Conservation (phyloP, 257 asterid genomes). For the Galeopsis tetrahit region DNA sequence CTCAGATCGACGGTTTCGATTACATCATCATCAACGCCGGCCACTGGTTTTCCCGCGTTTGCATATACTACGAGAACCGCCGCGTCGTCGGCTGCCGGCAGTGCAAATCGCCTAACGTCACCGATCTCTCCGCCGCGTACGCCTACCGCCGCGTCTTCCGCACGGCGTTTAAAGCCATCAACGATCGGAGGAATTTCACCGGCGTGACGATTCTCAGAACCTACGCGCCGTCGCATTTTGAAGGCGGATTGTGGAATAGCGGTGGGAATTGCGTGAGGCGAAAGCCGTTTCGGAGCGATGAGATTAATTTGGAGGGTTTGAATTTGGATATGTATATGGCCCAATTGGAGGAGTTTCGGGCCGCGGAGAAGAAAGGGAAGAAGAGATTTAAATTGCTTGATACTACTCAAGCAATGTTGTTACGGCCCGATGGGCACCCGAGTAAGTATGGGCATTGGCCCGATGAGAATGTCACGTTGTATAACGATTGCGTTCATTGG, state of each 20-base stretch:
- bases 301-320: slow-evolving; percentile 47
- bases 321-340: slow-evolving; percentile 47
- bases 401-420: slow-evolving; percentile 50
- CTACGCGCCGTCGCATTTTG: slow-evolving; percentile 67
- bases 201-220: slow-evolving; percentile 53
- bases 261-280: slow-evolving; percentile 63
- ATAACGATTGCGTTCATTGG: slow-evolving; percentile 58
- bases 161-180: slow-evolving; percentile 41
- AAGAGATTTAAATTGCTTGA: slow-evolving; percentile 54
- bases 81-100: slow-evolving; percentile 50
- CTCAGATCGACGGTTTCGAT: slow-evolving; percentile 49
- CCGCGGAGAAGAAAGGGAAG: slow-evolving; percentile 38
- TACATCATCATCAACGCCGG: slow-evolving; percentile 65
- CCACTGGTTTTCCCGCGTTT: slow-evolving; percentile 64
- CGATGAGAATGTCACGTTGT: slow-evolving; percentile 49
- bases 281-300: slow-evolving; percentile 49
- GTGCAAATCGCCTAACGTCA: slow-evolving; percentile 49
- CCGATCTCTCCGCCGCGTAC: slow-evolving; percentile 37
- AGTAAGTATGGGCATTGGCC: slow-evolving; percentile 68
- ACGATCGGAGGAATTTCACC: slow-evolving; percentile 17
- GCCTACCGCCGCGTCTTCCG: slow-evolving; percentile 58
- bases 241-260: slow-evolving; percentile 55
- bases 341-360: slow-evolving; percentile 59
- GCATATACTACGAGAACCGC: slow-evolving; percentile 45
- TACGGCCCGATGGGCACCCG: slow-evolving; percentile 80